These are phyloP conservation scores for Gentiana macrophylla DNA, from an alignment of 257 asterid species.

Conservation along the genomic window DNA sequence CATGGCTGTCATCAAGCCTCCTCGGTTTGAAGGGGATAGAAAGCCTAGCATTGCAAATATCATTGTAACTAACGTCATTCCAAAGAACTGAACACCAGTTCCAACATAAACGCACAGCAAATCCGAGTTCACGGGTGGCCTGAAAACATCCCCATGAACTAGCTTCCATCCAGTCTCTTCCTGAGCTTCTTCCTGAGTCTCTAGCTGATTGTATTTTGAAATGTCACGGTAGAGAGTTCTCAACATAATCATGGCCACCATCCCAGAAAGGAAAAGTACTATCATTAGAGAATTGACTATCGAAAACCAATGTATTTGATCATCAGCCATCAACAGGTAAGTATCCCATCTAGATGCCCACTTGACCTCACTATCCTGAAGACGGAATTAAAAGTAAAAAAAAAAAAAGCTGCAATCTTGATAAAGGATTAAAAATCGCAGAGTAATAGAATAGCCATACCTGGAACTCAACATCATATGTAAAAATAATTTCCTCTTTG, in stretches of 20 bases:
- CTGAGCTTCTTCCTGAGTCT: conserved; percentile 81
- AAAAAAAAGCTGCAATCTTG: background rate
- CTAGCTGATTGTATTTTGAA: conserved; percentile 63
- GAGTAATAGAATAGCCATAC: conserved; percentile 17
- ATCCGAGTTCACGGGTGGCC: conserved; percentile 66
- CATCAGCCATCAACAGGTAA: conserved; percentile 66
- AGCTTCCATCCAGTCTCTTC: conserved; percentile 86
- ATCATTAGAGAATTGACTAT: conserved; percentile 70
- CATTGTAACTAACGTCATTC: conserved; percentile 68
- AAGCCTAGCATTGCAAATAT: conserved; percentile 63
- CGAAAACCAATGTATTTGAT: conserved; percentile 82
- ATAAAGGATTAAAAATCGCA: background rate
- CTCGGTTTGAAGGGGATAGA: conserved; percentile 74
- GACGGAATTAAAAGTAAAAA: background rate
- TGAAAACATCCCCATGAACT: conserved; percentile 73
- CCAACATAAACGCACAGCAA: conserved; percentile 62
- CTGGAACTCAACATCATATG: conserved; percentile 74
- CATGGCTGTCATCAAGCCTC: conserved; percentile 77
- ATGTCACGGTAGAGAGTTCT: conserved; percentile 74
- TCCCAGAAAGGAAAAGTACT: conserved; percentile 70
- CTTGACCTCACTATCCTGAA: conserved; percentile 56
- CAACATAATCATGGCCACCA: conserved; percentile 82
- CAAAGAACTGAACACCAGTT: conserved; percentile 59
- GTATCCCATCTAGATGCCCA: conserved; percentile 93
- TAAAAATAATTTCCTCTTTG: conserved; percentile 52